Conservation (phyloP, 768 basidiomycete genomes). For the Mycena polygramma region DNA sequence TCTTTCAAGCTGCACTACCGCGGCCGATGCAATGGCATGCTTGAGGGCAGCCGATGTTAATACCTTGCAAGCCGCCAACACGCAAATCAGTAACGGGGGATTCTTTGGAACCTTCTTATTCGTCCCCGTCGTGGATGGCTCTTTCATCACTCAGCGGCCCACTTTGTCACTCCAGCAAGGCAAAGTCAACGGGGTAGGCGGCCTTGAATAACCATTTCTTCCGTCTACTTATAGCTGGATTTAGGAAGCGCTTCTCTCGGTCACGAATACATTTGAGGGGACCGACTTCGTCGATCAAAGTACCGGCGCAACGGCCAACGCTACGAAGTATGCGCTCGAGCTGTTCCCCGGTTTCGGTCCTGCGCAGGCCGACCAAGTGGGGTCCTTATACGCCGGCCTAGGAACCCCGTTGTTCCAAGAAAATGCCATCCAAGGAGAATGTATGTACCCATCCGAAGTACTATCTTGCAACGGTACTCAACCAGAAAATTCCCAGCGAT, state of each 20-base stretch:
- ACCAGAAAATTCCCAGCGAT: constrained; percentile 39
- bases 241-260: neutral
- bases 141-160: neutral
- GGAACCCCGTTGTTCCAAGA: constrained; percentile 11
- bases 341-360: neutral
- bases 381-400: constrained; percentile 20
- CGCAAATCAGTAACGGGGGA: neutral
- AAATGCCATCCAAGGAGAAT: constrained; percentile 32
- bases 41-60: neutral
- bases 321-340: neutral
- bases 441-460: too few relatives aligned
- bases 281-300: neutral
- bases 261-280: neutral
- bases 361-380: neutral
- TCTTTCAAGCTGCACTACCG: neutral
- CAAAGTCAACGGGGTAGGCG: neutral
- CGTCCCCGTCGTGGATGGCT: neutral
- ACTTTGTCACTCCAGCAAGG: neutral
- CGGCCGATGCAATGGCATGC: neutral
- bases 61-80: neutral
- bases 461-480: neutral
- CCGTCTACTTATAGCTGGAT: neutral
- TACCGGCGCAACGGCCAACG: neutral
- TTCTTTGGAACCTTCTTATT: neutral
- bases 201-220: neutral